Evolutionary conservation across 768 basidiomycete genomes (phyloP).

Genomic region (Mycena alexandri): DNA sequence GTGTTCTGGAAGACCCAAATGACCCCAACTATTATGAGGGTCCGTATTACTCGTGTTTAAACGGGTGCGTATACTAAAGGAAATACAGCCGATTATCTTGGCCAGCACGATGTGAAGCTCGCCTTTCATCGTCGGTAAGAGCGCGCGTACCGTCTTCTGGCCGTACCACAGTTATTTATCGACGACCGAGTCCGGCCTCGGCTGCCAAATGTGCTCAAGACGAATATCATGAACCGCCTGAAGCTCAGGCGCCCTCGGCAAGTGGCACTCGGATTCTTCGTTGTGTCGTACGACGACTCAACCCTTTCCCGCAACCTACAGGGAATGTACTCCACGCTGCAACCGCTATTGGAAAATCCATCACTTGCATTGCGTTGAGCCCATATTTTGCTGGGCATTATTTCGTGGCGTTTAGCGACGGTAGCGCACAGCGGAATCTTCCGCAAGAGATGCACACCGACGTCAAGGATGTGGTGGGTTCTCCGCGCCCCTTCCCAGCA

Average conservation of each 20-base stretch:
- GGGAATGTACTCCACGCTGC: conserved; percentile 16
- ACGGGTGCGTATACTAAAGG: neutral
- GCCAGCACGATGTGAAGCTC: conserved; percentile 19
- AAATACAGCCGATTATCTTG: conserved; percentile 16
- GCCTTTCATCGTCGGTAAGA: conserved; percentile 13
- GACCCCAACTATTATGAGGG: conserved; percentile 7
- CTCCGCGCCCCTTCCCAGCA: conserved; percentile 14
- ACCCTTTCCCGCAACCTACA: conserved; percentile 9
- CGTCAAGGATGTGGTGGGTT: conserved; percentile 6
- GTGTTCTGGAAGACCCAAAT: conserved; percentile 14
- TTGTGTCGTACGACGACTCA: conserved; percentile 25
- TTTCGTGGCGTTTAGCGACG: conserved; percentile 23
- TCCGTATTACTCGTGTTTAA: conserved; percentile 5
- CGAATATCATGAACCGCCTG: conserved; percentile 16
- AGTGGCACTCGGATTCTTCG: conserved; percentile 25
- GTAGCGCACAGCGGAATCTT: conserved; percentile 17
- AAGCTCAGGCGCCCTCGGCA: conserved; percentile 23
- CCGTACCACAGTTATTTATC: conserved; percentile 31
- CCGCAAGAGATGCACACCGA: conserved; percentile 21
- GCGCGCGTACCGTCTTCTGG: conserved; percentile 13
- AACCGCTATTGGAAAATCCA: conserved; percentile 10
- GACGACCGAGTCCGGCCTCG: conserved; percentile 8
- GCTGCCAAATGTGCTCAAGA: conserved; percentile 24
- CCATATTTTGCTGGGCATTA: conserved; percentile 20
- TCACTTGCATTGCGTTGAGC: conserved; percentile 23